Evolutionary conservation across 169 alveolate genomes (phyloP), one percentile per base, ranked within the genome.

Genomic region (Cryptosporidium meleagridis): DNA sequence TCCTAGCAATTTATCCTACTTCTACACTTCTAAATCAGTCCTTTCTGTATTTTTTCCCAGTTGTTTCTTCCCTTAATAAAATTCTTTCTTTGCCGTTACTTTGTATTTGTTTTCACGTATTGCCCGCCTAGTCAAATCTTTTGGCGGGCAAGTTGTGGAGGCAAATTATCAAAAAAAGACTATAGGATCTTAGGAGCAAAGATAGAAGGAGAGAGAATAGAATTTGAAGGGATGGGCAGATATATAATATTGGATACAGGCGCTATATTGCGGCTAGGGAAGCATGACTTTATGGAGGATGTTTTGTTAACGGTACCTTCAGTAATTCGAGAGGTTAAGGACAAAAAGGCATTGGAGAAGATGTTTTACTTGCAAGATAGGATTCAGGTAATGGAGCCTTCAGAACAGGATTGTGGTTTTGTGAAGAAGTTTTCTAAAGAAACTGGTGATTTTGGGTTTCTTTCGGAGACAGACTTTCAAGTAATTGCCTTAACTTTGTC

Each of bases 361-460:
- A 45, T 80, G 68, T 53, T 37, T 35, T 29, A 53, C 23, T 41
- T 73, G 18, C 69, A 62, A 55, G 86, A 73, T 55, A 73, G 86
- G 12, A 73, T 73, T n/a, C 75, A 65, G 31, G 69, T 93, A 35
- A 84, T 92, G 12, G 93, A 89, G 67, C 95, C 97, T 14, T 80
- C 85, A 41, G 96, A 94, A 31, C 91, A 72, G 23, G 96, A 93
- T 80, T 87, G 95, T 31, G 85, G 89, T 58, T 93, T 93, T 68
- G 97, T 96, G 67, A 93, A 85, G 62, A 71, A 91, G 68, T 96
- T 96, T 86, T 92, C 98, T 8, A 93, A 94, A 18, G 89, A 94
- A 80, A 96, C 98, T 18, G 98, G 98, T 1, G 98, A 96, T 58
- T 92, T 86, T 84, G 95, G 95, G 39, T 92, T 87, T 68, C 92